Conservation (phyloP, 2,329 filamentous ascomycete genomes). For the Ophiostoma triangulosporum region DNA sequence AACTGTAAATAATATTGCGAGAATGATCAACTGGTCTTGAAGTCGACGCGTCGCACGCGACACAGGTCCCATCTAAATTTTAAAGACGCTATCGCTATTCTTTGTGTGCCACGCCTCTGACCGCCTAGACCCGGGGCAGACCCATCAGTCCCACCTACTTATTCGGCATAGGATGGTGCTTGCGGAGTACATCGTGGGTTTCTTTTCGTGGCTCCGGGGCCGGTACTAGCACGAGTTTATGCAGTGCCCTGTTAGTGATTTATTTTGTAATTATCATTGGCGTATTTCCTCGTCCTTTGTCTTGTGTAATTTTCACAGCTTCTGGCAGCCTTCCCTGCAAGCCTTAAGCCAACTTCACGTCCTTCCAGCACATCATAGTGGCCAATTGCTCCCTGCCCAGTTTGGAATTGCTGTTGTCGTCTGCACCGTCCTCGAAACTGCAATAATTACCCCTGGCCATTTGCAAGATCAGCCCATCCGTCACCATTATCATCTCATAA, state of each 20-base stretch:
- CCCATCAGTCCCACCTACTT: not conserved
- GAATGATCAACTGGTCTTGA: no score
- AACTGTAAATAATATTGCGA: no score
- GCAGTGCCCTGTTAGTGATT: no score
- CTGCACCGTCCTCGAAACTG: not conserved
- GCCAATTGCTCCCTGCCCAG: not conserved
- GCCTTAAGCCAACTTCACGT: no score
- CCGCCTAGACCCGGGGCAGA: not conserved
- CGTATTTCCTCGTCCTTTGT: no score
- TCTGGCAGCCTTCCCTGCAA: no score
- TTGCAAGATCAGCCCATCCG: not conserved
- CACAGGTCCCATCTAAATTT: not conserved
- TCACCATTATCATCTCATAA: not conserved
- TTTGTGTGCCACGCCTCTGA: not conserved
- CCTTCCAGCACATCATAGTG: not conserved
- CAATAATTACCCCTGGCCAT: not conserved
- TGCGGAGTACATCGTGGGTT: not conserved
- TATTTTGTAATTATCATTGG: no score
- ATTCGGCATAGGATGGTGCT: conserved; percentile 1
- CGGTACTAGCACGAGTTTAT: not conserved
- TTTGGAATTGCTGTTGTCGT: not conserved
- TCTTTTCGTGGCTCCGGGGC: not conserved
- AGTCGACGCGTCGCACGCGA: not conserved
- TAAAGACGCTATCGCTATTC: not conserved
- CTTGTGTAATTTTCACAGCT: no score